phyloP scores from a whole-genome alignment of 2,329 filamentous ascomycete genomes.

The Thyridium curvatum region DNA sequence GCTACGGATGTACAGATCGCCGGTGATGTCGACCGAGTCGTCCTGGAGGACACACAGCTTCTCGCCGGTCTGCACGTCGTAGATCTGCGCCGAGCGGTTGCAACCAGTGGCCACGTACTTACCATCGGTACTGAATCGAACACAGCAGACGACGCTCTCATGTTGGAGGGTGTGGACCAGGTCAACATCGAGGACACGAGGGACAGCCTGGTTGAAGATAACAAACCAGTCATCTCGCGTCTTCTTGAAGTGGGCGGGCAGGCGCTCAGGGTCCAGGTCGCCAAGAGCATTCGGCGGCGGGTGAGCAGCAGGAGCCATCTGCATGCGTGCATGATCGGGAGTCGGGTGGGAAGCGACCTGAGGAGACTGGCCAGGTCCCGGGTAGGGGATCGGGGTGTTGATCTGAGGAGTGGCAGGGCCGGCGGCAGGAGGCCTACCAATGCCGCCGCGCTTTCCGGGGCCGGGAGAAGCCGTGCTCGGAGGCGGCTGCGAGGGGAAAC shows the following conservation, averaged over 20 bases:
- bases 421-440: slow-evolving; percentile 57
- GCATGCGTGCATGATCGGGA: slow-evolving; percentile 54
- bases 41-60: slow-evolving; percentile 90
- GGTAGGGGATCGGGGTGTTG: slow-evolving; percentile 80
- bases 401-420: slow-evolving; percentile 88
- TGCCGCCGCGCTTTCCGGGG: slow-evolving; percentile 65
- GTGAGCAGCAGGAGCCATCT: slow-evolving; percentile 40
- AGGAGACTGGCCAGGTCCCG: slow-evolving; percentile 75
- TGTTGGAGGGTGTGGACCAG: slow-evolving; percentile 89
- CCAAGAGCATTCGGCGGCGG: slow-evolving; percentile 59
- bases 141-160: slow-evolving; percentile 96
- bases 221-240: slow-evolving; percentile 91
- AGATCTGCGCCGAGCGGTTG: slow-evolving; percentile 99
- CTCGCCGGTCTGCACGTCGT: slow-evolving; percentile 80
- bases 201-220: slow-evolving; percentile 90
- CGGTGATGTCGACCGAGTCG: slow-evolving; percentile 76
- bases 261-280: slow-evolving; percentile 79
- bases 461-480: slow-evolving; percentile 83
- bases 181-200: slow-evolving; percentile 85
- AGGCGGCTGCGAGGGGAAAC: slow-evolving; percentile 77
- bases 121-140: slow-evolving; percentile 92
- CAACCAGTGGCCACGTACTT: slow-evolving; percentile 95
- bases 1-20: slow-evolving; percentile 93
- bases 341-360: slow-evolving; percentile 78
- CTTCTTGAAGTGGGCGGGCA: slow-evolving; percentile 83